These are phyloP conservation scores for Cenococcum geophilum DNA, from an alignment of 495 filamentous ascomycete species.

Conservation along the genomic window DNA sequence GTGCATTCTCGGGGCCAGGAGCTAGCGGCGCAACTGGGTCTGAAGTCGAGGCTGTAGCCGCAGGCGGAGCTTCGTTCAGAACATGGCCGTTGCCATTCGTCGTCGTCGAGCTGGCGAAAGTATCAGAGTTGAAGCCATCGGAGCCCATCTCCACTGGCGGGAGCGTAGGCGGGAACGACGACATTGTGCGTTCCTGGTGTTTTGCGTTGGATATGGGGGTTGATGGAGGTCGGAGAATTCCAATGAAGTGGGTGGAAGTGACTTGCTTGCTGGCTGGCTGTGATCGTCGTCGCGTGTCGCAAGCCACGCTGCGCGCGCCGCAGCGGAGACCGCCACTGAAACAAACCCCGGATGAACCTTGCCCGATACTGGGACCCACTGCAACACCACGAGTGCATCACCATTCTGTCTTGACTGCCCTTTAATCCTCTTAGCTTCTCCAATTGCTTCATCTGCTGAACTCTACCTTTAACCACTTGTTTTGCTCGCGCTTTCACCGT, in stretches of 20 bases:
- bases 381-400: too few species aligned
- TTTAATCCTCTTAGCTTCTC: background rate
- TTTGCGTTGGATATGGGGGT: background rate
- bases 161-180: constrained; percentile 19
- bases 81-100: constrained; percentile 5
- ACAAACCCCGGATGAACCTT: too few species aligned
- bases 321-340: too few species aligned
- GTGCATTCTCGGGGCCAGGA: constrained; percentile 3
- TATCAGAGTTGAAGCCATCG: constrained; percentile 28
- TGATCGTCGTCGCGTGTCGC: too few species aligned
- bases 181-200: too few species aligned
- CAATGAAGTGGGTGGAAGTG: background rate
- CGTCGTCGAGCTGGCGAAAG: constrained; percentile 9
- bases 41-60: constrained; percentile 1
- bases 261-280: background rate
- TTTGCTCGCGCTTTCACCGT: background rate
- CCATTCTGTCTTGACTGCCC: too few species aligned
- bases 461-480: background rate
- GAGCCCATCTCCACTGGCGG: constrained; percentile 23
- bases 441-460: background rate
- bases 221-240: background rate
- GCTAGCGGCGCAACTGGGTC: constrained; percentile 9
- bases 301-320: too few species aligned
- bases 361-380: too few species aligned
- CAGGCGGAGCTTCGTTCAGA: constrained; percentile 5